phyloP scores from a whole-genome alignment of 805 yeast genomes.

The Yamadazyma tumulicola region DNA sequence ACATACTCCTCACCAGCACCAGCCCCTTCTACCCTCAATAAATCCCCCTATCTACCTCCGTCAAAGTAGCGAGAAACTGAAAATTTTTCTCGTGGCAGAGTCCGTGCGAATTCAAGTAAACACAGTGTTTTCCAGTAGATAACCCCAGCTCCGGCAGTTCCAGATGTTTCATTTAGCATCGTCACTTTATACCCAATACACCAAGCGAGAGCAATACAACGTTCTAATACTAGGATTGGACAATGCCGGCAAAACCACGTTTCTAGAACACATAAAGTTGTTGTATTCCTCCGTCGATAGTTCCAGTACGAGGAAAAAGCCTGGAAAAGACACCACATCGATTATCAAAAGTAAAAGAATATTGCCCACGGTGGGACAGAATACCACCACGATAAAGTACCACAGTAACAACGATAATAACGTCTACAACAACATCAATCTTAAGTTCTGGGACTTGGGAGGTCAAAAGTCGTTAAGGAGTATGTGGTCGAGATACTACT shows the following conservation, averaged over 20 bases:
- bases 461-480: conserved; percentile 85
- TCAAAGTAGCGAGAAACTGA: too few species aligned
- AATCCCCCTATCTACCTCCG: too few species aligned
- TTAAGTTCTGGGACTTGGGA: conserved; percentile 95
- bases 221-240: conserved; percentile 81
- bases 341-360: conserved; percentile 52
- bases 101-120: too few species aligned
- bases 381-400: conserved; percentile 47
- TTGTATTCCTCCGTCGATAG: conserved; percentile 29
- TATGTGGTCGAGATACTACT: conserved; percentile 86
- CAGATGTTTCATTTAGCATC: conserved; percentile 44
- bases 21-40: too few species aligned
- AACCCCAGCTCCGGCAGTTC: too few species aligned
- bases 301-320: conserved; percentile 10
- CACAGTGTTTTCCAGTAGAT: too few species aligned
- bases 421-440: conserved; percentile 38
- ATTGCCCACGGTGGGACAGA: conserved; percentile 94
- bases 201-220: conserved; percentile 44
- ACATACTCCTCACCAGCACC: too few species aligned
- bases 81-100: too few species aligned
- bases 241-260: conserved; percentile 88
- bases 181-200: conserved; percentile 42
- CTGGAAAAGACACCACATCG: conserved; percentile 14
- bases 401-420: conserved; percentile 14
- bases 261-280: conserved; percentile 38